Base-by-base conservation (phyloP, 192 early-diverging fungal genomes). In the Polychytrium aggregatum region DNA sequence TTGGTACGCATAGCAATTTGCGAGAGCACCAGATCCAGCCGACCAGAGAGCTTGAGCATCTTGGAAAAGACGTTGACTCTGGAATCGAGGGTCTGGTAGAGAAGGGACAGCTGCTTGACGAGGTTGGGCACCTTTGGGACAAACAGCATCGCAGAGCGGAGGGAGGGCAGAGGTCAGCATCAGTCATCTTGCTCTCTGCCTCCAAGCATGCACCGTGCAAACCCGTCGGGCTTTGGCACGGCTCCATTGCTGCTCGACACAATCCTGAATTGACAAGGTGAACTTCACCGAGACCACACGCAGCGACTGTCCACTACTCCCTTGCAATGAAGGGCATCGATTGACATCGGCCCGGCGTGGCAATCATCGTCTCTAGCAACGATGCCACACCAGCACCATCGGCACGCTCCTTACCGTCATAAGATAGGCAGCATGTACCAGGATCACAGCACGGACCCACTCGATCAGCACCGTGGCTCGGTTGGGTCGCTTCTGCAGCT, bases 361-460 rank as follows among this genome's bases (percentile, higher is more conserved):
- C n/a, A n/a, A n/a, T n/a, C n/a, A n/a, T n/a, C n/a, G n/a, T n/a
- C n/a, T n/a, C n/a, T n/a, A n/a, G n/a, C n/a, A n/a, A n/a, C n/a
- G n/a, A n/a, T n/a, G n/a, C n/a, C n/a, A n/a, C n/a, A n/a, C n/a
- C n/a, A n/a, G n/a, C n/a, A n/a, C n/a, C n/a, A n/a, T n/a, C n/a
- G n/a, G n/a, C n/a, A n/a, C n/a, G n/a, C n/a, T n/a, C n/a, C 53
- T 37, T 29, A 68, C 65, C 27, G 71, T 59, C 57, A 69, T 58
- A 20, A 73, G 45, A 44, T 55, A 68, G 3, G 49, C 52, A 10
- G 64, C 53, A 55, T 74, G 72, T 13, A 42, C 49, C 16, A 66
- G n/a, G 17, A 74, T 41, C 17, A 63, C 36, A 20, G 67, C 56
- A 10, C 72, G 60, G 17, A 74, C 37, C 72, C 72, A 74, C 36